These are phyloP conservation scores for Eutrema japonicum DNA, from an alignment of 345 rosid species.

Conservation along the genomic window DNA sequence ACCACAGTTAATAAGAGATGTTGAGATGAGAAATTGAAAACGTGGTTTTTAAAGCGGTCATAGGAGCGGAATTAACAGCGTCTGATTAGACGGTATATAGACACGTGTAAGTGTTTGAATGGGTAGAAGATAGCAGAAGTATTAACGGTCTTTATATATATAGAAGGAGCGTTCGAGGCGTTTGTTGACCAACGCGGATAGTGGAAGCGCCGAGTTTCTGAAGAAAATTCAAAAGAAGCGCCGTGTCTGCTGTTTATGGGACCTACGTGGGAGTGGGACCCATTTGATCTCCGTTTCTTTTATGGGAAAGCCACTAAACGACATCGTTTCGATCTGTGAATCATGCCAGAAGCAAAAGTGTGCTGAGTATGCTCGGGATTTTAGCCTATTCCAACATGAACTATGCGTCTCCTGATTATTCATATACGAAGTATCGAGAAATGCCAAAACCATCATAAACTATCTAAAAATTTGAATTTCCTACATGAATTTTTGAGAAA, in stretches of 20 bases:
- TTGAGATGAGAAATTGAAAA: conserved; percentile 29
- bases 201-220: conserved; percentile 22
- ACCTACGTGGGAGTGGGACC: conserved; percentile 23
- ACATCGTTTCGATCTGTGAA: conserved; percentile 22
- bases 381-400: too few species aligned
- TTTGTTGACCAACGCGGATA: conserved; percentile 31
- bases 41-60: conserved; percentile 31
- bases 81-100: conserved; percentile 29
- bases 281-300: conserved; percentile 40
- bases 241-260: conserved; percentile 40
- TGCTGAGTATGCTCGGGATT: too few species aligned
- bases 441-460: too few species aligned
- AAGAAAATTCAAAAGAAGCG: conserved; percentile 43
- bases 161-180: conserved; percentile 36
- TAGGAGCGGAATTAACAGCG: conserved; percentile 37
- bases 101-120: conserved; percentile 40
- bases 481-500: too few species aligned
- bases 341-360: conserved; percentile 27
- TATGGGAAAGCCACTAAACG: conserved; percentile 26
- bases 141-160: conserved; percentile 31
- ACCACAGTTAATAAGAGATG: conserved; percentile 9
- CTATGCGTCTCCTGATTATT: too few species aligned
- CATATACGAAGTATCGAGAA: too few species aligned
- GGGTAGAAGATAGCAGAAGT: conserved; percentile 32
- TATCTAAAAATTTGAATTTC: too few species aligned